A percentile compares a stretch with the other conserved stretches of the same genome.
These are phyloP conservation scores for Spinacia oleracea DNA, from an alignment of 179 eudicot species.

Conservation along the genomic window DNA sequence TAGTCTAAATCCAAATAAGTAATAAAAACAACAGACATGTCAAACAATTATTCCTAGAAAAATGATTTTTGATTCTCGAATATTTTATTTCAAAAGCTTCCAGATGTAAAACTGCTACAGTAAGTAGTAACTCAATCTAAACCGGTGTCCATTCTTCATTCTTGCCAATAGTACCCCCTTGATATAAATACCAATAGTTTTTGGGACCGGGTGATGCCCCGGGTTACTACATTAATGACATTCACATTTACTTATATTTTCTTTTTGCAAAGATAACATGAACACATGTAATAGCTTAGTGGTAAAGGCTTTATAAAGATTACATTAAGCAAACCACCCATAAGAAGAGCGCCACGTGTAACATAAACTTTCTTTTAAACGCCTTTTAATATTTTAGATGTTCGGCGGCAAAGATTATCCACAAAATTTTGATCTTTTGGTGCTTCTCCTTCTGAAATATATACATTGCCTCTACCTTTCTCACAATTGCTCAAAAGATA, in stretches of 20 bases:
- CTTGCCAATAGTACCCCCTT: neutral
- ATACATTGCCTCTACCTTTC: neutral
- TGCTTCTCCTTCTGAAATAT: neutral
- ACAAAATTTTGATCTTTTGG: neutral
- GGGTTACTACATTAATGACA: too few species aligned
- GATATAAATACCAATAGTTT: neutral
- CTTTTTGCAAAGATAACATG: too few species aligned
- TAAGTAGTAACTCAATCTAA: neutral
- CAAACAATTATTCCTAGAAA: neutral
- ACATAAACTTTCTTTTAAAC: too few species aligned
- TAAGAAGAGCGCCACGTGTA: too few species aligned
- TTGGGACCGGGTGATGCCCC: too few species aligned
- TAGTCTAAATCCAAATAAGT: neutral
- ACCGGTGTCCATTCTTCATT: conserved; percentile 12
- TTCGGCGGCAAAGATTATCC: conserved; percentile 8
- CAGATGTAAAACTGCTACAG: neutral
- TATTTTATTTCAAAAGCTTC: neutral
- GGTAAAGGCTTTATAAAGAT: too few species aligned
- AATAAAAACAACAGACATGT: neutral
- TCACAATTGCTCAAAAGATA: neutral
- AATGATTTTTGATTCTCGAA: neutral
- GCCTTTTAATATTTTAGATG: too few species aligned
- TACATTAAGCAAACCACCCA: too few species aligned
- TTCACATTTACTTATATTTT: too few species aligned
- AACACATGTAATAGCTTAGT: too few species aligned